Base-by-base conservation (phyloP, 352 stramenopile species). In the Globisporangium parvum region DNA sequence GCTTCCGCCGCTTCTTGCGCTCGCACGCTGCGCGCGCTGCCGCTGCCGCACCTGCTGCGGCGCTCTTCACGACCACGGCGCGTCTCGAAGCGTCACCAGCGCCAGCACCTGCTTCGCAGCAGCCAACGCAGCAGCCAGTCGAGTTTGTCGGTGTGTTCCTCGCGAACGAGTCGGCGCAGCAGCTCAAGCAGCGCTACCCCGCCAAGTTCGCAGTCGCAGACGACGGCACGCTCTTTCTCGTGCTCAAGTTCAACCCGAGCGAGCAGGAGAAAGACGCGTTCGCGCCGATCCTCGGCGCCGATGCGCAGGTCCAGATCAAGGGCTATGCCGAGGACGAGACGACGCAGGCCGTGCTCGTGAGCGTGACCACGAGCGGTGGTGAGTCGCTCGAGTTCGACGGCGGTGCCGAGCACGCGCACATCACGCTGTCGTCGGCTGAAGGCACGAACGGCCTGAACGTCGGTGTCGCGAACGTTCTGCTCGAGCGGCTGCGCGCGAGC, bases 121-220 rank as follows among this genome's bases (percentile, higher is more conserved):
- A n/a, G 5, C 45, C 49, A 42, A 47, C 24, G 17, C 61, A 67
- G 44, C 61, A 67, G 44, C 66, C 71, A 20, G 60, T 86, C 47
- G 77, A 91, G 61, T 93, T 88, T 53, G 65, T 93, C 10, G 82
- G 82, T 56, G 82, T 93, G 24, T 93, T 91, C 55, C 62, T 93
- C 35, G 67, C 82, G 23, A 73, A 79, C 50, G 71, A 75, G 31
- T 77, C 78, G 52, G 71, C 77, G 20, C 56, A 62, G 15, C 66
- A 66, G 53, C 66, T 93, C 39, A 65, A 67, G 15, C 58, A 67
- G 50, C 70, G 79, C 21, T 92, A 83, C 64, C 77, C 78, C 18
- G 51, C 66, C 66, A 83, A 84, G 59, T 86, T 85, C 45, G 53
- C 51, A 33, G 57, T 46, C 3, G 51, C 45, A 1, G 51, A 53